Evolutionary conservation across 2,329 filamentous ascomycete species (phyloP).

Genomic region (Ceratocystis harringtonii): DNA sequence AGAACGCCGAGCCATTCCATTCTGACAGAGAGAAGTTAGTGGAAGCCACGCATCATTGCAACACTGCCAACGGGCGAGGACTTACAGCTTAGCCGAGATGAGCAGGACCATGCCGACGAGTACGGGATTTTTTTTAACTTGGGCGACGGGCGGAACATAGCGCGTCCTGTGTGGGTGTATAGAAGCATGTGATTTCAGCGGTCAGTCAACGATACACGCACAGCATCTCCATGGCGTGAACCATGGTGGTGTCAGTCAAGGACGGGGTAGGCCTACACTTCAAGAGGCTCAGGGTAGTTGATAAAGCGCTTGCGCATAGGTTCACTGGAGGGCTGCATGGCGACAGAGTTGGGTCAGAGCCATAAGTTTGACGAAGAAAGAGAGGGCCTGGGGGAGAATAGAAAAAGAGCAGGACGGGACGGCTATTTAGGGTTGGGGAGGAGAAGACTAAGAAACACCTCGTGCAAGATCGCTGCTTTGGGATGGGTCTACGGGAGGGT

Average conservation of each 20-base stretch:
- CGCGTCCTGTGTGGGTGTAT: background rate
- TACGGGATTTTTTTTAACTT: conserved; percentile 33
- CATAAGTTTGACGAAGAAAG: background rate
- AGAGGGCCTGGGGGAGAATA: background rate
- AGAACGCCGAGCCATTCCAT: conserved; percentile 41
- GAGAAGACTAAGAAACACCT: background rate
- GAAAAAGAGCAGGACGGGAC: background rate
- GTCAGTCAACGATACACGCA: background rate
- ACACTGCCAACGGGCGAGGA: background rate
- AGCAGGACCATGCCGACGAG: conserved; percentile 40
- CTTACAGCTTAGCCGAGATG: conserved; percentile 39
- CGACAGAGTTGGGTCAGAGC: background rate
- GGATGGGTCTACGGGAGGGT: background rate
- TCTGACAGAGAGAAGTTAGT: conserved; percentile 23
- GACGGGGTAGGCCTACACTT: conserved; percentile 22
- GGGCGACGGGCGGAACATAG: background rate
- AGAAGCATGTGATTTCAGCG: background rate
- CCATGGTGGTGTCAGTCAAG: too few species aligned
- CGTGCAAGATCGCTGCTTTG: background rate
- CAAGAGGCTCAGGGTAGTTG: conserved; percentile 27
- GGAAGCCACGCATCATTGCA: background rate
- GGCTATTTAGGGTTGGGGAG: background rate
- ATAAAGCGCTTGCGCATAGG: conserved; percentile 20
- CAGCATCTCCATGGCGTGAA: too few species aligned
- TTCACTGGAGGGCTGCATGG: conserved; percentile 4